A percentile compares a stretch with the other conserved stretches of the same genome.
Conservation (phyloP, 129 eudicot species). For the Arctium minus region DNA sequence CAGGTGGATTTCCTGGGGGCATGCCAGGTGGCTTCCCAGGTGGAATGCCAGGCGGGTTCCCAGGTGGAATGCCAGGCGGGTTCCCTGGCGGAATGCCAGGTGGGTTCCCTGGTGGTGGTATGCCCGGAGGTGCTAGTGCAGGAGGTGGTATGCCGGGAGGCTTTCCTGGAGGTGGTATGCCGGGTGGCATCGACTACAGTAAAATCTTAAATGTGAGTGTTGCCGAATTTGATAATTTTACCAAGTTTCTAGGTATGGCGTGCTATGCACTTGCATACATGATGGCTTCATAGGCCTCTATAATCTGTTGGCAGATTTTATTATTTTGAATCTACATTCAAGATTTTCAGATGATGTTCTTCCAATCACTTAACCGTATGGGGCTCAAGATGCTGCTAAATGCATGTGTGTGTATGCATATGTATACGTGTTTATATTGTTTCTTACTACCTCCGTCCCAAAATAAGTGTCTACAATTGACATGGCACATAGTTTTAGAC, state of each 20-base stretch:
- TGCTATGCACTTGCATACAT: neutral
- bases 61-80: constrained; percentile 46
- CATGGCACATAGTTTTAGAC: too few relatives aligned
- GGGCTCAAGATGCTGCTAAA: neutral
- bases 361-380: neutral
- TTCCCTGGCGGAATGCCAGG: constrained; percentile 31
- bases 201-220: constrained; percentile 77
- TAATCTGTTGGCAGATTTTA: neutral
- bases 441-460: neutral
- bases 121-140: constrained; percentile 29
- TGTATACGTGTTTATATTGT: neutral
- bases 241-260: neutral
- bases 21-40: constrained; percentile 59
- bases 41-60: constrained; percentile 44
- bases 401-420: neutral
- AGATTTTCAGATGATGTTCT: neutral
- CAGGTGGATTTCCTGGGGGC: constrained; percentile 62
- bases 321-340: neutral
- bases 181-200: constrained; percentile 81
- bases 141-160: constrained; percentile 45
- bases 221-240: neutral
- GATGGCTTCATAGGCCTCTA: neutral
- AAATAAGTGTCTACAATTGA: too few relatives aligned
- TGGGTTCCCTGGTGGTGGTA: constrained; percentile 46
- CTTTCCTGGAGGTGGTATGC: constrained; percentile 39